Evolutionary conservation across 2,329 filamentous ascomycete genomes (phyloP), one percentile per base, ranked within the genome.

Genomic region (Neonectria ditissima): DNA sequence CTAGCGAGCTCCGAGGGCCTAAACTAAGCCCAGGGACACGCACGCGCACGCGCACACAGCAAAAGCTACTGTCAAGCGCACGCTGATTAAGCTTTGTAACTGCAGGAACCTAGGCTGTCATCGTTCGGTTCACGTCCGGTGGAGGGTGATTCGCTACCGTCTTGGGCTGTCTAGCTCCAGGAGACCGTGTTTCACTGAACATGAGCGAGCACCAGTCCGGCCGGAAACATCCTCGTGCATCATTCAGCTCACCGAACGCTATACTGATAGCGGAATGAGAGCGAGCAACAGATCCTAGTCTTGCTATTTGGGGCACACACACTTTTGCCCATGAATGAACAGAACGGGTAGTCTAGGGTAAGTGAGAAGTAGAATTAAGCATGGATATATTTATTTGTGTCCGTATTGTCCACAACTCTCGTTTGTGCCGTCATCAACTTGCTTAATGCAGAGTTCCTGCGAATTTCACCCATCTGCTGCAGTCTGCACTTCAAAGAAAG

Each of bases 21-120:
- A 26, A 43, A 37, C 55, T 58, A 44, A 63, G 60, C 50, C 48
- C 48, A 58, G 60, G 60, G 55, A 58, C 55, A 58, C 50, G 54
- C 54, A 56, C 47, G 45, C 54, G 53, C 59, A 52, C 48, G 39
- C 55, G 44, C 55, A 58, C 48, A 44, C 60, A 55, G 55, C 55
- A 37, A 63, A 58, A 34, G 24, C 32, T 20, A 22, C 22, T 20
- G 26, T 24, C 52, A 10, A 11, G 9, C 30, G 11, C 26, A 13
- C 43, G 26, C 20, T 39, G 54, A 45, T 54, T 54, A 55, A 53
- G 48, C 60, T 63, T 41, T 41, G 34, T 26, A 63, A 63, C 48
- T 55, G 48, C 54, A 62, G 60, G 41, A 53, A 57, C 54, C 26
- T 59, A 48, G n/a, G n/a, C n/a, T n/a, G n/a, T 18, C 26, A 34